phyloP scores from a whole-genome alignment of 345 rosid genomes.

The Chamaenerion angustifolium region DNA sequence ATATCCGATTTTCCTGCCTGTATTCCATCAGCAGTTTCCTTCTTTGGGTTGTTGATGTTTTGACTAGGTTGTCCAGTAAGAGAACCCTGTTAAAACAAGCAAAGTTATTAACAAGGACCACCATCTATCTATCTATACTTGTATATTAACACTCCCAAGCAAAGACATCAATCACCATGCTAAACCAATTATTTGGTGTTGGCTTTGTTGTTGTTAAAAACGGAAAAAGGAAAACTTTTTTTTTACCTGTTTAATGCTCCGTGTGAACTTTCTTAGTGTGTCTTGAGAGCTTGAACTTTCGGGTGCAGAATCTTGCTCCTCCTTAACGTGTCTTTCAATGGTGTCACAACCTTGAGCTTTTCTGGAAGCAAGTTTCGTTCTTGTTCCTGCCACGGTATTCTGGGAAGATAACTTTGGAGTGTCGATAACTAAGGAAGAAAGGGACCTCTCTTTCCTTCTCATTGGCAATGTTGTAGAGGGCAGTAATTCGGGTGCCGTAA shows the following conservation, averaged over 20 bases:
- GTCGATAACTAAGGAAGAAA: slow-evolving; percentile 79
- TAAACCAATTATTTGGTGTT: too few species aligned
- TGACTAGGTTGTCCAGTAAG: slow-evolving; percentile 41
- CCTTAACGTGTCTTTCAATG: slow-evolving; percentile 31
- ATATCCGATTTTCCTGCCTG: slow-evolving; percentile 55
- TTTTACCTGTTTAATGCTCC: slow-evolving; percentile 58
- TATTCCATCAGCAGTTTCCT: slow-evolving; percentile 30
- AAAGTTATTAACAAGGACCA: neutral
- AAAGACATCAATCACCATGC: neutral
- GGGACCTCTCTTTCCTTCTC: slow-evolving; percentile 91
- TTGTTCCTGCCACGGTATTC: slow-evolving; percentile 54
- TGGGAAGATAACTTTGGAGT: slow-evolving; percentile 62
- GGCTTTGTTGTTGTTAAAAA: too few species aligned
- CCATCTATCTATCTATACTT: too few species aligned
- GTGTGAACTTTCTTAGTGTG: slow-evolving; percentile 34
- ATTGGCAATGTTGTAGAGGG: slow-evolving; percentile 47
- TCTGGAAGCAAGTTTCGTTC: slow-evolving; percentile 46
- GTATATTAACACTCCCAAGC: neutral
- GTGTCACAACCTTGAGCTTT: slow-evolving; percentile 43
- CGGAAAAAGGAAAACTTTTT: neutral
- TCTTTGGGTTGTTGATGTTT: slow-evolving; percentile 18
- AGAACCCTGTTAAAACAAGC: slow-evolving; percentile 28
- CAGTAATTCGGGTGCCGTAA: slow-evolving; percentile 43
- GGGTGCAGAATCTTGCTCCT: slow-evolving; percentile 36
- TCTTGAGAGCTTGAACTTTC: slow-evolving; percentile 66